Evolutionary conservation across 2,329 filamentous ascomycete genomes (phyloP).

Genomic region (Verticillium zaregamsianum): DNA sequence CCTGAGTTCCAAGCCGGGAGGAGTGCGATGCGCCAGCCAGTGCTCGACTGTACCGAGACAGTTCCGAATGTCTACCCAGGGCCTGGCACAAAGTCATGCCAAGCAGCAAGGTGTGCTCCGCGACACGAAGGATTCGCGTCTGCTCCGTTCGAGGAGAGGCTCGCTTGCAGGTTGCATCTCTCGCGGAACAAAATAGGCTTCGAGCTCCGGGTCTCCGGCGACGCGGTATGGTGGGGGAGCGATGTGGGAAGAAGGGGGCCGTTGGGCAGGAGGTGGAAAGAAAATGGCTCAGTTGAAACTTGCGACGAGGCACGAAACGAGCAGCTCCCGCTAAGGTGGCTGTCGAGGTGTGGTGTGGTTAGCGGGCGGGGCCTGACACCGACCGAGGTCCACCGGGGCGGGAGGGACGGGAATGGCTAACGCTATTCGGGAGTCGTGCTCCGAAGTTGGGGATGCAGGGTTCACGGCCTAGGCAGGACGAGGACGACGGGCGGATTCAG

Average conservation of each 20-base stretch:
- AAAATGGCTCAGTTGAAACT: neutral
- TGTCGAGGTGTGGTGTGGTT: neutral
- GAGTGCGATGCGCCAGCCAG: neutral
- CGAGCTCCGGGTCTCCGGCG: neutral
- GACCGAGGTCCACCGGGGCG: neutral
- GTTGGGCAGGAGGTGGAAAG: neutral
- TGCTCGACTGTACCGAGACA: neutral
- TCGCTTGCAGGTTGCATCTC: neutral
- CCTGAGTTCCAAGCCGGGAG: neutral
- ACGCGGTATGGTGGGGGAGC: neutral
- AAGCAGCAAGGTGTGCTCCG: neutral
- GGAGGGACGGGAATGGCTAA: neutral
- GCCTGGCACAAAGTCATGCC: neutral
- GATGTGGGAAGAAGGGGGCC: neutral
- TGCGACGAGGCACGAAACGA: neutral
- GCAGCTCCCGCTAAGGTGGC: neutral
- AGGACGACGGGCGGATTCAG: neutral
- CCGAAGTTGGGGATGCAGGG: neutral
- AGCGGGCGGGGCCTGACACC: neutral
- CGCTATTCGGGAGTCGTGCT: neutral
- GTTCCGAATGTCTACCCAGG: neutral
- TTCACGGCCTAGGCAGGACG: neutral
- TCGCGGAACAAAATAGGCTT: neutral
- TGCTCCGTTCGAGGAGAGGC: neutral
- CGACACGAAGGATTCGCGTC: too few relatives aligned